These are phyloP conservation scores for Cupressus sempervirens DNA, from an alignment of 75 land plant species.

Conservation along the genomic window DNA sequence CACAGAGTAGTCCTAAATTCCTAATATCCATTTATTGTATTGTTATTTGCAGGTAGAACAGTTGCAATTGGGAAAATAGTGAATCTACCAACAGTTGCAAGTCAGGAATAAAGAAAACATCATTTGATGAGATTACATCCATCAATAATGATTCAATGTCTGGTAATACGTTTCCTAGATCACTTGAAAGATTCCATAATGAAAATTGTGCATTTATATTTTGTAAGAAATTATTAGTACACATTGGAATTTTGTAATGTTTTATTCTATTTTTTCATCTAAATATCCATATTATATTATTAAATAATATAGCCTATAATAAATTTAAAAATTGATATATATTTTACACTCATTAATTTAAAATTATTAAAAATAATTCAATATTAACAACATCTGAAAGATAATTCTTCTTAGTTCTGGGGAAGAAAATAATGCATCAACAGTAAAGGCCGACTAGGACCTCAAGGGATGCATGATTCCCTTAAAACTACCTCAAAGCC, in stretches of 20 bases:
- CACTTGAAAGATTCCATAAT: not conserved
- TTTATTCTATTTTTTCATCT: not conserved
- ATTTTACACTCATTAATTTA: no score
- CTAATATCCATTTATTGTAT: no score
- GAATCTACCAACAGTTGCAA: slow-evolving; percentile 18
- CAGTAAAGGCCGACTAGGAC: no score
- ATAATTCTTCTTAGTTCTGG: no score
- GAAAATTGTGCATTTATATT: not conserved
- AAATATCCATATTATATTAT: no score
- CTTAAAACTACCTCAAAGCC: no score
- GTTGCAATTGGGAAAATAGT: slow-evolving; percentile 75
- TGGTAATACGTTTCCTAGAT: not conserved
- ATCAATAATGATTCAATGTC: slow-evolving; percentile 4
- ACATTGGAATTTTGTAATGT: not conserved
- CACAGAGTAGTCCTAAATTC: not conserved
- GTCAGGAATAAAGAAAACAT: not conserved
- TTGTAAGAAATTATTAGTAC: not conserved
- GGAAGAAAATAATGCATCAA: no score
- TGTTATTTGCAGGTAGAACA: slow-evolving; percentile 54
- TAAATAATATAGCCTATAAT: no score
- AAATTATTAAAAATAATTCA: no score
- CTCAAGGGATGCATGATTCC: no score
- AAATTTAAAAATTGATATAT: no score
- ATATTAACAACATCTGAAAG: no score
- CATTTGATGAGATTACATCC: not conserved